Evolutionary conservation across 2,329 filamentous ascomycete genomes (phyloP), one percentile per base, ranked within the genome.

Genomic region (Tolypocladium ophioglossoides): DNA sequence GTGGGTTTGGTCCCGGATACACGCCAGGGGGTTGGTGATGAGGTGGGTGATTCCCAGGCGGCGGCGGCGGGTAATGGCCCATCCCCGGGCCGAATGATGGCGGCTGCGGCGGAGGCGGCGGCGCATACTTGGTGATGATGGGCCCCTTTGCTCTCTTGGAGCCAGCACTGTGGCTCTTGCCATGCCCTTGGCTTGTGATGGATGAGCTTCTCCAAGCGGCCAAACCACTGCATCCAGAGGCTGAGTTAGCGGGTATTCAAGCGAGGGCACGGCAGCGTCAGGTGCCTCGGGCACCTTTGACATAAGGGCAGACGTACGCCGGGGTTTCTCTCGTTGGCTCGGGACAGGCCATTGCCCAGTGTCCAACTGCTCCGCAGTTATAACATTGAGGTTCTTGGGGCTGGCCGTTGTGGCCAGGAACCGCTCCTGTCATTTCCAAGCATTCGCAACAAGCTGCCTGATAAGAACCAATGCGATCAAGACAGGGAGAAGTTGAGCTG

Each of bases 281-380:
- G 20, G 5, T n/a, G 4, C 10, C n/a, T n/a, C n/a, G n/a, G n/a
- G n/a, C n/a, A n/a, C n/a, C 14, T 34, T n/a, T 11, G 10, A 32
- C 14, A 38, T 20, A 6, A n/a, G 40, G 18, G 6, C 16, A 24
- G 24, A 22, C 3, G 50, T 72, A 81, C 78, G 72, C 74, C 58
- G 75, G 75, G 48, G 72, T 71, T 58, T 68, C 64, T 57, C 76
- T 68, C 27, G 74, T 76, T 24, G 74, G 72, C 56, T 79, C 74
- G 9, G 77, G 78, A 61, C 78, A 82, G 51, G 76, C 76, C 52
- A 79, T 67, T 14, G 76, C 69, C 70, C 77, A 80, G 62, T 82
- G 79, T 4, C 75, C 75, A 34, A 67, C 65, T 50, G 66, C 63
- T 52, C 77, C 77, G 59, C 79, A 82, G 61, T 80, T 81, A 63